Evolutionary conservation across 345 rosid species (phyloP).

Genomic region (Salix viminalis): DNA sequence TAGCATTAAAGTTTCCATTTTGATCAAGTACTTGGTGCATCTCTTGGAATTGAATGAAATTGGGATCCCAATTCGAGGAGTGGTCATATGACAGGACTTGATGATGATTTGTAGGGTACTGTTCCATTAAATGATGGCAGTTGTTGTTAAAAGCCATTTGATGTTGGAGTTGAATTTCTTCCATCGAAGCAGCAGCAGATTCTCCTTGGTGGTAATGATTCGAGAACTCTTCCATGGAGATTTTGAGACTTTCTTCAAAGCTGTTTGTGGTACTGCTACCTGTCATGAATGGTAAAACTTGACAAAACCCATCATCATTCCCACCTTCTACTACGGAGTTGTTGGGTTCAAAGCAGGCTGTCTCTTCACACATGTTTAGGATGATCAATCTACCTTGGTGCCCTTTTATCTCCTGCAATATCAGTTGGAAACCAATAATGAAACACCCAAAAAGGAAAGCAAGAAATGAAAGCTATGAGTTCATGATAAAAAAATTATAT

Average conservation of each 20-base stretch:
- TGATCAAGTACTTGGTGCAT: conserved; percentile 18
- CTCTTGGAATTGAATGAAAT: conserved; percentile 15
- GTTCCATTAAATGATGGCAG: conserved; percentile 29
- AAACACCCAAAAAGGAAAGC: background rate
- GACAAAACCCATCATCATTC: conserved; percentile 18
- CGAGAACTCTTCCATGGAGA: conserved; percentile 34
- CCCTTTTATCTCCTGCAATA: background rate
- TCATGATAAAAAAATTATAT: background rate
- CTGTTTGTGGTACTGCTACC: conserved; percentile 31
- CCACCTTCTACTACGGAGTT: conserved; percentile 30
- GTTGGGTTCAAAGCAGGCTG: conserved; percentile 42
- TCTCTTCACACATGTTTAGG: conserved; percentile 41
- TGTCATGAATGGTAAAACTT: conserved; percentile 2
- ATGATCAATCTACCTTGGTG: background rate
- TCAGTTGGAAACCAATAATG: background rate
- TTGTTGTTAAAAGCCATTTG: conserved; percentile 29
- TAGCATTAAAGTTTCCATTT: conserved; percentile 1
- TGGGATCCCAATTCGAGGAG: conserved; percentile 35
- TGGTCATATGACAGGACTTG: conserved; percentile 22
- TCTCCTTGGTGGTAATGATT: conserved; percentile 19
- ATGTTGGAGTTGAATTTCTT: conserved; percentile 42
- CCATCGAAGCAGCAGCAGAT: conserved; percentile 9
- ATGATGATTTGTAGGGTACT: conserved; percentile 18
- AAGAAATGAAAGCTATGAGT: background rate
- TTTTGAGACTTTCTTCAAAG: conserved; percentile 37